These are phyloP conservation scores for Exophiala viscosa DNA, from an alignment of 2,329 filamentous ascomycete genomes.

Conservation along the genomic window DNA sequence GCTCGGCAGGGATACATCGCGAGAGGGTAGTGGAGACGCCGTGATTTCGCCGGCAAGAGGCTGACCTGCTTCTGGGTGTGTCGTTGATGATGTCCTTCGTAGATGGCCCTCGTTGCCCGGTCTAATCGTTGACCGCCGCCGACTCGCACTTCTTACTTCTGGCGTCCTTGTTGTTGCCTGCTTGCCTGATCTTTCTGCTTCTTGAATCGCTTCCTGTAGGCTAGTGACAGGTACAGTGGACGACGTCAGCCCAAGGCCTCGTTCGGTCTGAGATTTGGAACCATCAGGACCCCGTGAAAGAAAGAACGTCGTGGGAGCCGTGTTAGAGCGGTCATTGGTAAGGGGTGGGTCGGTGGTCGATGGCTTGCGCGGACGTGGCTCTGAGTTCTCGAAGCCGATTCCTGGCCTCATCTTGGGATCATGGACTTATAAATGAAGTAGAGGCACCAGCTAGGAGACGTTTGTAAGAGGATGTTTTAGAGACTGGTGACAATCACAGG, in stretches of 20 bases:
- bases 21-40: slow-evolving; percentile 36
- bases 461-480: neutral
- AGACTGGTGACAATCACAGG: too few relatives aligned
- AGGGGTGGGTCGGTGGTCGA: slow-evolving; percentile 36
- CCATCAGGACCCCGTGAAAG: slow-evolving; percentile 53
- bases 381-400: slow-evolving; percentile 34
- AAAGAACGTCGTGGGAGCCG: slow-evolving; percentile 57
- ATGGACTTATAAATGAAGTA: slow-evolving; percentile 24
- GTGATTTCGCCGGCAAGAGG: slow-evolving; percentile 26
- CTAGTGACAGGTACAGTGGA: slow-evolving; percentile 17
- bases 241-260: neutral
- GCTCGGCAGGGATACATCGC: slow-evolving; percentile 45
- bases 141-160: slow-evolving; percentile 31
- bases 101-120: slow-evolving; percentile 20
- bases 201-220: slow-evolving; percentile 36
- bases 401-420: slow-evolving; percentile 32
- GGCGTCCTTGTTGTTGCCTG: slow-evolving; percentile 27
- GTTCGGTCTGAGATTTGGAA: slow-evolving; percentile 8
- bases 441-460: neutral
- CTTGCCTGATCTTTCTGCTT: slow-evolving; percentile 30
- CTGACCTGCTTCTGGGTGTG: slow-evolving; percentile 27
- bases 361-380: slow-evolving; percentile 30
- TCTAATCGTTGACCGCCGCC: slow-evolving; percentile 28
- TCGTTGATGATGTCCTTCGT: slow-evolving; percentile 13
- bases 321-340: slow-evolving; percentile 19